Percentiles rank a stretch among this genome's conserved stretches.
Conservation (phyloP, 2,329 filamentous ascomycete species). For the Emericellopsis cladophorae region DNA sequence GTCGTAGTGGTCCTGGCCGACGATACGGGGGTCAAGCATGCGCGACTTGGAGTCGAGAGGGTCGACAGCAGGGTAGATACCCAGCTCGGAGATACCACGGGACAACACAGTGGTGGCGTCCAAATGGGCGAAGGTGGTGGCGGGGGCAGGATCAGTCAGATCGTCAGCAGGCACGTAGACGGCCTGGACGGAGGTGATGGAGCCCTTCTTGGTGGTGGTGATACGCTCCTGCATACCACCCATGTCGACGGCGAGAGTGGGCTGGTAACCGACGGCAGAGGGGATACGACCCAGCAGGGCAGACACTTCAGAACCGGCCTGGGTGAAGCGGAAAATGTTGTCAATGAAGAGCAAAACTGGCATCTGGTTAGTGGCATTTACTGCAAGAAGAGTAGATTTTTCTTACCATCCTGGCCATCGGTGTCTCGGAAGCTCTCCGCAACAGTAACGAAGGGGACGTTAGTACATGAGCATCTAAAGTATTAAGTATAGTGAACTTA, state of each 20-base stretch:
- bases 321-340: constrained; percentile 99
- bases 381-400: constrained; percentile 4
- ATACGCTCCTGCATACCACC: constrained; percentile 99
- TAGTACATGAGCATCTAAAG: too few species aligned
- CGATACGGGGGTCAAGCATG: constrained; percentile 98
- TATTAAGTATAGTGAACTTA: constrained; percentile 3
- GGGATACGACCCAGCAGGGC: constrained; percentile 98
- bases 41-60: constrained; percentile 98
- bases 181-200: constrained; percentile 99
- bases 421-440: constrained; percentile 72
- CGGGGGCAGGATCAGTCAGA: constrained; percentile 98
- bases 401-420: constrained; percentile 74
- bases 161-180: constrained; percentile 99
- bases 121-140: constrained; percentile 99
- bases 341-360: constrained; percentile 97
- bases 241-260: constrained; percentile 97
- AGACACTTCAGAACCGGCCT: constrained; percentile 99
- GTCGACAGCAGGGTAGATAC: constrained; percentile 99
- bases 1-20: constrained; percentile 96
- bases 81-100: constrained; percentile 99
- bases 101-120: constrained; percentile 99
- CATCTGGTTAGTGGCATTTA: neutral
- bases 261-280: constrained; percentile 99
- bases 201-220: constrained; percentile 98
- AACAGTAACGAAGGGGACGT: constrained; percentile 36